Evolutionary conservation across 2,329 filamentous ascomycete genomes (phyloP).

Genomic region (Sclerotinia spermophila): DNA sequence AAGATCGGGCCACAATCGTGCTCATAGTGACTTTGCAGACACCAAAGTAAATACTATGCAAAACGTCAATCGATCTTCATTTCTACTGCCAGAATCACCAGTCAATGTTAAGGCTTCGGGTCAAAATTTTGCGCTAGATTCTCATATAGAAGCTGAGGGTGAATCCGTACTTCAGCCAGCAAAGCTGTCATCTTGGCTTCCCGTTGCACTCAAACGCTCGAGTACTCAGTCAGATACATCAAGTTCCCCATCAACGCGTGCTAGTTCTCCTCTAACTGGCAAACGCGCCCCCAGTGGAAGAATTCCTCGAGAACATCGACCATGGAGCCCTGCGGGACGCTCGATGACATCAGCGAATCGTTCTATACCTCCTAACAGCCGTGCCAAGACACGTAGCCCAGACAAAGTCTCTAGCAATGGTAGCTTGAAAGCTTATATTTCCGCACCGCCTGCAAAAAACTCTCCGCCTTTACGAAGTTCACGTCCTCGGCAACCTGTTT

Average conservation of each 20-base stretch:
- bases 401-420: conserved; percentile 42
- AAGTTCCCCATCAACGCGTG: conserved; percentile 31
- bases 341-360: conserved; percentile 24
- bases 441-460: conserved; percentile 64
- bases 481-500: conserved; percentile 74
- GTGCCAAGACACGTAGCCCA: conserved; percentile 29
- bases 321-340: conserved; percentile 32
- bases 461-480: conserved; percentile 80
- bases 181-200: conserved; percentile 30
- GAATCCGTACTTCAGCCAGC: neutral
- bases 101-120: neutral
- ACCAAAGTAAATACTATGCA: conserved; percentile 33
- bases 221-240: conserved; percentile 45
- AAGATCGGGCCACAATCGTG: conserved; percentile 46
- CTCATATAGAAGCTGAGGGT: neutral
- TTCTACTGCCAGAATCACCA: conserved; percentile 11
- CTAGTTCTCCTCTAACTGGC: conserved; percentile 49
- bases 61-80: conserved; percentile 14
- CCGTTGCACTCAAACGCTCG: conserved; percentile 29
- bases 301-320: conserved; percentile 27
- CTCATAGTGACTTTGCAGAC: conserved; percentile 57
- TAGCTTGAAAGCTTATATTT: conserved; percentile 71
- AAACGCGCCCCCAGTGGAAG: conserved; percentile 39
- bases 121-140: neutral
- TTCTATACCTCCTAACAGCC: conserved; percentile 41